Evolutionary conservation across 768 basidiomycete species (phyloP).

Genomic region (Tricholoma saponaceum): DNA sequence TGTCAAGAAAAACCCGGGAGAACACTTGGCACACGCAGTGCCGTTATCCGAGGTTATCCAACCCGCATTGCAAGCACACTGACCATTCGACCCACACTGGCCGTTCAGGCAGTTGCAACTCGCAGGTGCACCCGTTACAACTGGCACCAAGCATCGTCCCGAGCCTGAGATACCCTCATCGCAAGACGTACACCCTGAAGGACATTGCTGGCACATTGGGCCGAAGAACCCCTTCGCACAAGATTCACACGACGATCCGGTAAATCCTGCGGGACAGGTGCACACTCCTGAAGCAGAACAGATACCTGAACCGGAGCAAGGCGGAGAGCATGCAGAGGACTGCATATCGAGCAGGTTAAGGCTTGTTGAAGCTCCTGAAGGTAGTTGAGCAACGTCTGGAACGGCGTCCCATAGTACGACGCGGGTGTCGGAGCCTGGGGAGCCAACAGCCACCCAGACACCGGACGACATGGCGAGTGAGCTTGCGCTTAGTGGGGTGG

Average conservation of each 20-base stretch:
- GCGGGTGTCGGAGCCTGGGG: slow-evolving; percentile 49
- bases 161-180: slow-evolving; percentile 78
- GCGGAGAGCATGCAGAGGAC: slow-evolving; percentile 69
- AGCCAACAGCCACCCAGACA: slow-evolving; percentile 59
- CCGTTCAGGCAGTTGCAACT: slow-evolving; percentile 85
- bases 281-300: slow-evolving; percentile 73
- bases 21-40: slow-evolving; percentile 73
- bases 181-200: slow-evolving; percentile 63
- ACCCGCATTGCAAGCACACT: slow-evolving; percentile 74
- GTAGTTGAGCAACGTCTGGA: slow-evolving; percentile 70
- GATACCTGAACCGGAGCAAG: slow-evolving; percentile 68
- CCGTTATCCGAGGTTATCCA: slow-evolving; percentile 71
- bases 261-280: slow-evolving; percentile 69
- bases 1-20: slow-evolving; percentile 69
- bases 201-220: slow-evolving; percentile 64
- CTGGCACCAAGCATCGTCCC: slow-evolving; percentile 61
- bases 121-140: slow-evolving; percentile 48
- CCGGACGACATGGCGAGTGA: slow-evolving; percentile 69
- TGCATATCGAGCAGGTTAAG: slow-evolving; percentile 69
- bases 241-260: slow-evolving; percentile 73
- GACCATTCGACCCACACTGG: slow-evolving; percentile 59
- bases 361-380: slow-evolving; percentile 40
- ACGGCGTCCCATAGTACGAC: slow-evolving; percentile 77
- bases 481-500: slow-evolving; percentile 46
- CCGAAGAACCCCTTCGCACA: slow-evolving; percentile 79